Evolutionary conservation across 257 asterid genomes (phyloP).

Genomic region (Echium plantagineum): DNA sequence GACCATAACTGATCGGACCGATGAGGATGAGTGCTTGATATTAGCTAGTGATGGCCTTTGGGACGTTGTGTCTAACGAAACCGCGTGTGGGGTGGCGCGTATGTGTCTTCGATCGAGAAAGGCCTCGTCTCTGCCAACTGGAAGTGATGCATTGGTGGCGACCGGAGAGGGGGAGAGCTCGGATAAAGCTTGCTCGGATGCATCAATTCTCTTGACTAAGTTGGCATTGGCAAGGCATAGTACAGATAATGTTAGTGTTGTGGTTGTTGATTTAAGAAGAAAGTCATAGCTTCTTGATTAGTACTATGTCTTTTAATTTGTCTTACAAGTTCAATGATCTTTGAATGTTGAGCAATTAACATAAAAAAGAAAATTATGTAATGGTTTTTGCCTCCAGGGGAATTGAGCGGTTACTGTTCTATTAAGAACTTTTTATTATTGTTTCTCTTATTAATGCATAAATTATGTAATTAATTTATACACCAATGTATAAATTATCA

Average conservation of each 20-base stretch:
- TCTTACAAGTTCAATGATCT: no score
- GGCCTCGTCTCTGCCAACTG: conserved; percentile 50
- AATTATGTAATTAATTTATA: no score
- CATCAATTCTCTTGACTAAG: conserved; percentile 80
- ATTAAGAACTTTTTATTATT: no score
- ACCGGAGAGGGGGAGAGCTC: conserved; percentile 46
- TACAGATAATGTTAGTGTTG: conserved; percentile 75
- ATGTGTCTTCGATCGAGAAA: conserved; percentile 59
- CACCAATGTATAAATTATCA: no score
- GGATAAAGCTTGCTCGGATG: conserved; percentile 77
- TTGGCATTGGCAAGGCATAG: conserved; percentile 83
- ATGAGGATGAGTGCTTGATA: conserved; percentile 69
- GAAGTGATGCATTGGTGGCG: conserved; percentile 25
- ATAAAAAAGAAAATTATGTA: no score
- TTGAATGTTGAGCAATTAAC: no score
- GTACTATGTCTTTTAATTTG: not conserved
- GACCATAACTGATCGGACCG: conserved; percentile 44
- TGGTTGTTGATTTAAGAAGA: conserved; percentile 67
- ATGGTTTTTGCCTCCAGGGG: no score
- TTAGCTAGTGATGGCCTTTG: conserved; percentile 85
- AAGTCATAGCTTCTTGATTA: not conserved
- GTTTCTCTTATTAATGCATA: no score
- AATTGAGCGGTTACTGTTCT: no score
- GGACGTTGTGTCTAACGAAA: conserved; percentile 87
- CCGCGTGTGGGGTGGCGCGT: conserved; percentile 91